Percentiles rank a stretch among this genome's conserved stretches.
These are phyloP conservation scores for Diaporthe caulivora DNA, from an alignment of 2,329 filamentous ascomycete species.

Conservation along the genomic window DNA sequence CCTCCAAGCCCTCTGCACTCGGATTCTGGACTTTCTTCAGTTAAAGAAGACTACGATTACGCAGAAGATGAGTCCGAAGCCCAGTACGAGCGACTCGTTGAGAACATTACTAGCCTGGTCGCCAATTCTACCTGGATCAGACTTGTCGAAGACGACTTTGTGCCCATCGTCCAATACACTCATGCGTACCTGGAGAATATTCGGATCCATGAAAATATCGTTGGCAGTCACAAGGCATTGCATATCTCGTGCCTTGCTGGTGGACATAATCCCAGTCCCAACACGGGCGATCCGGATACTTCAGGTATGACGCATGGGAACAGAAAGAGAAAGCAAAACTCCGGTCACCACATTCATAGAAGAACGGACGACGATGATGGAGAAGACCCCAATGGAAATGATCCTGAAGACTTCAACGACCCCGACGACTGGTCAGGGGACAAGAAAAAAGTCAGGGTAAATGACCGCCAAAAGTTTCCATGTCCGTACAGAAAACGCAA, in stretches of 20 bases:
- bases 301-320: not conserved
- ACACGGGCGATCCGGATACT: not conserved
- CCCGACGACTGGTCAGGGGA: not conserved
- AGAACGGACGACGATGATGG: not conserved
- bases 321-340: not conserved
- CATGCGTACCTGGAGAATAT: not conserved
- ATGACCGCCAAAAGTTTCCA: not conserved
- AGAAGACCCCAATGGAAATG: not conserved
- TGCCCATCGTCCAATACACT: not conserved
- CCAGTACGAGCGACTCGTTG: not conserved
- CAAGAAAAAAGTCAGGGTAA: not conserved
- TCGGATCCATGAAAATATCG: not conserved
- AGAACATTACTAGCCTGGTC: not conserved
- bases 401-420: not conserved
- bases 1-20: not conserved
- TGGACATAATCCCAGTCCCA: not conserved
- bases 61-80: not conserved
- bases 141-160: not conserved
- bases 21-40: not conserved
- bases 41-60: not conserved
- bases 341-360: too few species aligned
- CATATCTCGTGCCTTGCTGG: not conserved
- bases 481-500: not conserved
- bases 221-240: not conserved
- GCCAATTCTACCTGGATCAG: not conserved